These are phyloP conservation scores for Pyrus betulifolia DNA, from an alignment of 306 rosid species.

Conservation along the genomic window DNA sequence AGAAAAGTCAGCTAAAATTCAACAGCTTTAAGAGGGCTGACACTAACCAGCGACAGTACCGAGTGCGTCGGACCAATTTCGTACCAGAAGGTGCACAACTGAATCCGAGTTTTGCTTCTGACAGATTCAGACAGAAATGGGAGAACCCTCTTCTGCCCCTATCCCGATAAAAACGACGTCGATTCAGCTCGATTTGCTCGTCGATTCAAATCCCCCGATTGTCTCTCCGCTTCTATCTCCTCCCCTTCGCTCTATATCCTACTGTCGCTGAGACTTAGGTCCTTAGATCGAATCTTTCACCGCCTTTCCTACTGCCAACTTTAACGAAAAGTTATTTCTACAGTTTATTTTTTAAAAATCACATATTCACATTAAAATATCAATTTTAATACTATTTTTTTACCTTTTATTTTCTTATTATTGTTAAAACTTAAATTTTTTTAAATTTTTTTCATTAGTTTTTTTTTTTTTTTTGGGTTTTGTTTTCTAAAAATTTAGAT, in stretches of 20 bases:
- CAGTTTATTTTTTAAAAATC: too few relatives aligned
- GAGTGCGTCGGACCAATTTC: background rate
- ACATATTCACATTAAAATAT: too few relatives aligned
- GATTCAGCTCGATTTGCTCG: slow-evolving; percentile 30
- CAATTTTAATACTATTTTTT: too few relatives aligned
- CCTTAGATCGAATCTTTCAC: slow-evolving; percentile 54
- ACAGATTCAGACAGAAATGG: background rate
- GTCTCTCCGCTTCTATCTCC: slow-evolving; percentile 6
- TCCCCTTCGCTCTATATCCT: slow-evolving; percentile 19
- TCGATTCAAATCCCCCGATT: slow-evolving; percentile 8
- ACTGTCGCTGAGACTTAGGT: slow-evolving; percentile 27
- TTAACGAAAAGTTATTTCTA: too few relatives aligned
- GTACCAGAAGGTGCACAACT: slow-evolving; percentile 1
- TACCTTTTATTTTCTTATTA: too few relatives aligned
- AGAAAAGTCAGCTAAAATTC: slow-evolving; percentile 1
- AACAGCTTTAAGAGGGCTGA: background rate
- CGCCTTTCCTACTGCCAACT: too few relatives aligned
- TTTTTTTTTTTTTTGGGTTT: background rate
- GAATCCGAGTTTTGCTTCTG: slow-evolving; percentile 39
- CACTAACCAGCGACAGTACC: background rate
- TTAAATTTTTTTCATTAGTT: rapidly evolving
- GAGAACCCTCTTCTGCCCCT: background rate
- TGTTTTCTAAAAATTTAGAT: too few relatives aligned
- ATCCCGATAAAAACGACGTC: slow-evolving; percentile 13
- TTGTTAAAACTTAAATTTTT: too few relatives aligned